Evolutionary conservation across 2,329 filamentous ascomycete species (phyloP).

Genomic region (Cladosporium sp.): DNA sequence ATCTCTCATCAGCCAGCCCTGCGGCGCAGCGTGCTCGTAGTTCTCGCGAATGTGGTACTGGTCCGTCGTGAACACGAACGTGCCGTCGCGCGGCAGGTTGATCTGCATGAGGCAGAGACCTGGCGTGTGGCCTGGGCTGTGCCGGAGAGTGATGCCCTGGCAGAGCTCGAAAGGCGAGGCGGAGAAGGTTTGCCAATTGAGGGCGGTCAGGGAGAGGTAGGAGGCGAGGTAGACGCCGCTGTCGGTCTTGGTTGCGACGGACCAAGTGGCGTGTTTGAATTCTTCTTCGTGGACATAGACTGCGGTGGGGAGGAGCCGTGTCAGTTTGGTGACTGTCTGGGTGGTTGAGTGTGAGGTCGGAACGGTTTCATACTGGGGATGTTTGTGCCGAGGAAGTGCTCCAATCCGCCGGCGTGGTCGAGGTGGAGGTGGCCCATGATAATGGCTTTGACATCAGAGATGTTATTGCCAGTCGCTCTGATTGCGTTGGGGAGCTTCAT

Average conservation of each 20-base stretch:
- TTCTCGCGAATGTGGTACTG: conserved; percentile 43
- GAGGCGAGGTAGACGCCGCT: conserved; percentile 27
- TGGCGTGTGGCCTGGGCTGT: conserved; percentile 40
- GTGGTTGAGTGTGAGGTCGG: neutral
- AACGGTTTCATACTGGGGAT: conserved; percentile 21
- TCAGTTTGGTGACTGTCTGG: neutral
- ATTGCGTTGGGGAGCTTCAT: conserved; percentile 3
- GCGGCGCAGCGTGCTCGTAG: conserved; percentile 36
- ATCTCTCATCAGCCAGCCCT: conserved; percentile 41
- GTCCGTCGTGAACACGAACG: conserved; percentile 41
- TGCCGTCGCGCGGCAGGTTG: conserved; percentile 38
- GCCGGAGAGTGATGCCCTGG: conserved; percentile 37
- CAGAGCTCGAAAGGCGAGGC: conserved; percentile 37
- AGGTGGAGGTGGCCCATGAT: conserved; percentile 41
- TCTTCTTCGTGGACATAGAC: conserved; percentile 42
- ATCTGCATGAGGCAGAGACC: conserved; percentile 40
- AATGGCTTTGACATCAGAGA: conserved; percentile 40
- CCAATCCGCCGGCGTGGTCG: conserved; percentile 40
- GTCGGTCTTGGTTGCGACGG: conserved; percentile 39
- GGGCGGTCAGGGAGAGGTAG: conserved; percentile 5
- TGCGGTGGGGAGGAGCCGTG: conserved; percentile 20
- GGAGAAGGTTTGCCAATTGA: conserved; percentile 38
- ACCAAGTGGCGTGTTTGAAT: conserved; percentile 41
- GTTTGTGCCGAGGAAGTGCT: conserved; percentile 37
- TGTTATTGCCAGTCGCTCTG: conserved; percentile 28